Conservation (phyloP, 1,284 basidiomycete species). For the Naganishia cerealis region DNA sequence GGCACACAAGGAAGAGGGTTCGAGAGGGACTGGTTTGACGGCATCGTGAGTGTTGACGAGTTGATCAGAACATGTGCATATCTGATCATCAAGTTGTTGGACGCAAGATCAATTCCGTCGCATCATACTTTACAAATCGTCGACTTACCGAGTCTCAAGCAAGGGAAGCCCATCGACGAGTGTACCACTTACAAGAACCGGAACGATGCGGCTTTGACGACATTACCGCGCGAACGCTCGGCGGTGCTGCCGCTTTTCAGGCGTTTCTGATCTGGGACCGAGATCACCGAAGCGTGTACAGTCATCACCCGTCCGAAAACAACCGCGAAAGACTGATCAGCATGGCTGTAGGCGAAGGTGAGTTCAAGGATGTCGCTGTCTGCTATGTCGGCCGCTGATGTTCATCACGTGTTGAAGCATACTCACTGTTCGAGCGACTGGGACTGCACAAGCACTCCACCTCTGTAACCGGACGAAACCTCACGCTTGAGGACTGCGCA, state of each 20-base stretch:
- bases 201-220: conserved; percentile 35
- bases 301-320: conserved; percentile 40
- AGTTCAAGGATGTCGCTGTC: conserved; percentile 31
- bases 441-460: conserved; percentile 37
- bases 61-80: background rate
- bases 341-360: conserved; percentile 49
- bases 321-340: conserved; percentile 46
- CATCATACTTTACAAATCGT: conserved; percentile 43
- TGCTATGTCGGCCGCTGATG: background rate
- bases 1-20: conserved; percentile 36
- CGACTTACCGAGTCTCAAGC: conserved; percentile 47
- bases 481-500: conserved; percentile 41
- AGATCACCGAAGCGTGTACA: conserved; percentile 46
- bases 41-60: conserved; percentile 40
- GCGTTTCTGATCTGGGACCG: conserved; percentile 51
- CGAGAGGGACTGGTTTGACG: conserved; percentile 48
- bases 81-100: background rate
- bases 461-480: conserved; percentile 32
- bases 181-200: conserved; percentile 44
- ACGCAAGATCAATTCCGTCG: conserved; percentile 10
- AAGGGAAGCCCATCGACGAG: conserved; percentile 43
- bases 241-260: conserved; percentile 51
- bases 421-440: conserved; percentile 46
- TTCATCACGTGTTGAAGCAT: conserved; percentile 38
- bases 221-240: conserved; percentile 45